A percentile compares a stretch with the other conserved stretches of the same genome.
Evolutionary conservation across 2,329 filamentous ascomycete species (phyloP).

Genomic region (Xylariaceae sp.): DNA sequence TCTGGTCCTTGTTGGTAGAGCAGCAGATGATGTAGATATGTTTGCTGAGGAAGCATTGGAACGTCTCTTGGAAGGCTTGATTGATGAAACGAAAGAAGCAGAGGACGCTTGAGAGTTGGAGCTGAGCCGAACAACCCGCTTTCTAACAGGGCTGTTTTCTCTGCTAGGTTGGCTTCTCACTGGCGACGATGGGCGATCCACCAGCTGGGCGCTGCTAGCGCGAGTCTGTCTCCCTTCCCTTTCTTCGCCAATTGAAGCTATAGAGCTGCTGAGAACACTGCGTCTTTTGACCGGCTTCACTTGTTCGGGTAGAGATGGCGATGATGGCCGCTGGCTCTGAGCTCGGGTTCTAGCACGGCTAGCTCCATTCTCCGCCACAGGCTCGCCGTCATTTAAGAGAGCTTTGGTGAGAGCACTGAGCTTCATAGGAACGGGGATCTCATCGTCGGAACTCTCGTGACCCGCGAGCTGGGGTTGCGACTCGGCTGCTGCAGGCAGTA

Average conservation of each 20-base stretch:
- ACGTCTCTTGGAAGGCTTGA: slow-evolving; percentile 42
- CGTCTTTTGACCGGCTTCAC: slow-evolving; percentile 42
- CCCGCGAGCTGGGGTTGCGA: slow-evolving; percentile 48
- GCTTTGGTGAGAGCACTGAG: slow-evolving; percentile 91
- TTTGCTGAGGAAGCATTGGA: slow-evolving; percentile 41
- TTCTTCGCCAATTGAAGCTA: slow-evolving; percentile 42
- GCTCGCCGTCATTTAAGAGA: slow-evolving; percentile 64
- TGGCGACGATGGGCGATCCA: slow-evolving; percentile 44
- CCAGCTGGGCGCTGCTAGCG: slow-evolving; percentile 47
- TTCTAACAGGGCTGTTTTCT: slow-evolving; percentile 53
- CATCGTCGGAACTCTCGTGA: slow-evolving; percentile 91
- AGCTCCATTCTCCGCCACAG: slow-evolving; percentile 44
- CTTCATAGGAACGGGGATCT: slow-evolving; percentile 87
- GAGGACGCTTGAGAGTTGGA: slow-evolving; percentile 39
- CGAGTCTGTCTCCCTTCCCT: slow-evolving; percentile 40
- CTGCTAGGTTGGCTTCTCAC: slow-evolving; percentile 38
- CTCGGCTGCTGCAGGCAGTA: slow-evolving; percentile 26
- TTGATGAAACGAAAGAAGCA: slow-evolving; percentile 21
- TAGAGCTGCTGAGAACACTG: slow-evolving; percentile 47
- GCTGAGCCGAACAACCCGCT: slow-evolving; percentile 57
- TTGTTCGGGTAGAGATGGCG: slow-evolving; percentile 39
- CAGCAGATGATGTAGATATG: slow-evolving; percentile 10
- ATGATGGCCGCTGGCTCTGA: slow-evolving; percentile 41
- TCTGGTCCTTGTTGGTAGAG: slow-evolving; percentile 40
- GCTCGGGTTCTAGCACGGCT: slow-evolving; percentile 43